Evolutionary conservation across 345 rosid species (phyloP).

Genomic region (Citrus cavaleriei): DNA sequence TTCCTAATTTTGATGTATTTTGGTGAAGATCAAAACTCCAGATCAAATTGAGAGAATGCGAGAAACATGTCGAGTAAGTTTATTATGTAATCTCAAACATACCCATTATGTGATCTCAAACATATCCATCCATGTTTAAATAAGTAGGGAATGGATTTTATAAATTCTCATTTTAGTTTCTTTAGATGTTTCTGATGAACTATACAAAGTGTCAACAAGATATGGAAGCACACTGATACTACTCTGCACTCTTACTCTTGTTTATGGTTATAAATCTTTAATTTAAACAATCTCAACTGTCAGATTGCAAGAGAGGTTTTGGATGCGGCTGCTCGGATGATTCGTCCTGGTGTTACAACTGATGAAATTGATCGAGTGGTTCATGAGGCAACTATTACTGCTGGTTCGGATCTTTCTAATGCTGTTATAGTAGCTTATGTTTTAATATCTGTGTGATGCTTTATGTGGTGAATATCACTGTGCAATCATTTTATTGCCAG

Average conservation of each 20-base stretch:
- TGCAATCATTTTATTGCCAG: no score
- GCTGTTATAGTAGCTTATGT: background rate
- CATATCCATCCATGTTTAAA: background rate
- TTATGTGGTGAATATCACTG: background rate
- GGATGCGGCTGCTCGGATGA: conserved; percentile 82
- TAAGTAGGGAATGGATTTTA: background rate
- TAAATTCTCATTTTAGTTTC: background rate
- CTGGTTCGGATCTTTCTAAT: conserved; percentile 44
- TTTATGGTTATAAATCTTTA: background rate
- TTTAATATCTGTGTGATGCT: background rate
- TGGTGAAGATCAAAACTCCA: conserved; percentile 74
- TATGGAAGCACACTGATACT: background rate
- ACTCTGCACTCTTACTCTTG: background rate
- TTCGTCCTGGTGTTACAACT: conserved; percentile 86
- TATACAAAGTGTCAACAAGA: background rate
- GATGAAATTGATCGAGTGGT: conserved; percentile 95
- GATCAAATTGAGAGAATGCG: conserved; percentile 84
- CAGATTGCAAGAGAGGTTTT: conserved; percentile 87
- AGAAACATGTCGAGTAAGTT: conserved; percentile 83
- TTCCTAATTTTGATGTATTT: conserved; percentile 6
- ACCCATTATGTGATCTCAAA: background rate
- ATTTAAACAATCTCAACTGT: background rate
- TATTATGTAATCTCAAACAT: background rate
- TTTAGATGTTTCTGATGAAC: background rate
- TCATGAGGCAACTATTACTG: conserved; percentile 83